Conservation (phyloP, 352 stramenopile genomes). For the Globisporangium viniferum region DNA sequence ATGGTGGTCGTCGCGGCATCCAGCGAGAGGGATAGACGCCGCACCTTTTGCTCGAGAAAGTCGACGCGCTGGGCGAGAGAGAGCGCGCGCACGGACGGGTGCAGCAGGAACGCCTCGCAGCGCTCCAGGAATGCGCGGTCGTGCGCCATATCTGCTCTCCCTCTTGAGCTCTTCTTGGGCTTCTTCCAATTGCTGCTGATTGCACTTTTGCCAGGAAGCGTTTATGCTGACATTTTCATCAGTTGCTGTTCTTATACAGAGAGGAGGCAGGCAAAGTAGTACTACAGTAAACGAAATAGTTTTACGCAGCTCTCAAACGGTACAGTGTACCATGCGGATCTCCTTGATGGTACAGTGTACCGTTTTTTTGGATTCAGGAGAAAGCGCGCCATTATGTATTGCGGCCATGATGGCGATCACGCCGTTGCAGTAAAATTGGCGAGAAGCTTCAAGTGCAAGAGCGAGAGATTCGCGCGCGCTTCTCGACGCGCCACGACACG, state of each 20-base stretch:
- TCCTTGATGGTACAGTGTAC: not conserved
- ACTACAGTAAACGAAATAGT: not conserved
- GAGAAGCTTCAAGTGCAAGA: not conserved
- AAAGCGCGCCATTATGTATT: not conserved
- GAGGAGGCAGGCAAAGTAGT: not conserved
- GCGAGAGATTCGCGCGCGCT: not conserved
- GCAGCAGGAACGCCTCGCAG: conserved; percentile 68
- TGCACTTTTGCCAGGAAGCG: conserved; percentile 6
- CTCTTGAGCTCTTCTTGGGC: not conserved
- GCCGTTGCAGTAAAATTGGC: conserved; percentile 1
- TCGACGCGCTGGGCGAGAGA: conserved; percentile 70
- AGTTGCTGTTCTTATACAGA: not conserved
- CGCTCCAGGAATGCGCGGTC: conserved; percentile 43
- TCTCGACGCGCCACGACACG: not conserved
- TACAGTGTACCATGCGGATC: not conserved
- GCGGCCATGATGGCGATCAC: not conserved
- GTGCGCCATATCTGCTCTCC: conserved; percentile 18
- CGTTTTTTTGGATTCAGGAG: not conserved
- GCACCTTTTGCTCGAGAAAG: conserved; percentile 70
- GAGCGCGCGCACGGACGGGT: conserved; percentile 55
- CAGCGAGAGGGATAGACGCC: not conserved
- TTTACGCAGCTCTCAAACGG: not conserved
- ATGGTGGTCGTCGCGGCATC: not conserved
- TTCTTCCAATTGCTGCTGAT: not conserved
- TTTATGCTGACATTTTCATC: conserved; percentile 13